Evolutionary conservation across 805 yeast species (phyloP), one percentile per base, ranked within the genome.

Genomic region (Jamesozyma gamospora): DNA sequence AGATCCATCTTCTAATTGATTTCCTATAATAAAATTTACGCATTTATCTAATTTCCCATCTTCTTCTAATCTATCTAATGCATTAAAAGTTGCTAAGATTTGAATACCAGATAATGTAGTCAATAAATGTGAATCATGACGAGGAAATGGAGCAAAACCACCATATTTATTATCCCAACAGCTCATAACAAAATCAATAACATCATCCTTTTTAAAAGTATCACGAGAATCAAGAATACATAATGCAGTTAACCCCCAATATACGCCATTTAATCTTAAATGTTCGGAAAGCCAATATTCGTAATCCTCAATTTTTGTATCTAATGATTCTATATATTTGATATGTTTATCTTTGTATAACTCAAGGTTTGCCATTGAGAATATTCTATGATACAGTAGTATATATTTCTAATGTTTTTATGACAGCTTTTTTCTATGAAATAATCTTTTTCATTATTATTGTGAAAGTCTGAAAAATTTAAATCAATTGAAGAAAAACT

Each of bases 251-350:
- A 85, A 65, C 0, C 96, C 97, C 99, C 99, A 92, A 58, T 92
- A 92, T 0, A 92, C 70, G 1, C 97, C 98, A 52, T 84, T 86
- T 69, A 92, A 62, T 26, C 96, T 70, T 36, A 92, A 66, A 58
- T 92, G 97, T 53, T 92, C 97, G 10, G 85, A 75, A 37, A 88
- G 61, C 92, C 95, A 86, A 61, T 86, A 88, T 50, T 82, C 87
- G 24, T 77, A 65, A 55, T 80, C 72, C 56, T 77, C 70, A 40
- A 72, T 66, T 45, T 71, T 66, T 35, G 69, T 62, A 48, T 79
- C 79, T 32, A 81, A 60, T 1, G 74, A 60, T 41, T 67, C 63
- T 26, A 82, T 69, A 56, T 77, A 82, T 16, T 60, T 55, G 16
- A 79, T 66, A 53, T 82, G 90, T 51, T 75, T 74, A n/a, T 71